These are phyloP conservation scores for Pestalotiopsis sp. DNA, from an alignment of 2,329 filamentous ascomycete genomes.

Conservation along the genomic window DNA sequence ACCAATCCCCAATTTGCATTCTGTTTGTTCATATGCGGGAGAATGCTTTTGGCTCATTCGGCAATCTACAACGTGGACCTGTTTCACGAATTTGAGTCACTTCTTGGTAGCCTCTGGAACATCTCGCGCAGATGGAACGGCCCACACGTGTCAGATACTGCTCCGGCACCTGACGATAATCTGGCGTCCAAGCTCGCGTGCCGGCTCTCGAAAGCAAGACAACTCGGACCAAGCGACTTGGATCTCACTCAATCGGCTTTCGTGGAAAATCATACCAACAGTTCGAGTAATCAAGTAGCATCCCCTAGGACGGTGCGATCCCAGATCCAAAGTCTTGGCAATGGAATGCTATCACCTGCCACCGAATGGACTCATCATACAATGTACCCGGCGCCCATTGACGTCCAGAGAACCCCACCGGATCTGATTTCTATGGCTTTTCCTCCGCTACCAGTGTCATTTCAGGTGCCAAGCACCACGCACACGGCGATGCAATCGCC, in stretches of 20 bases:
- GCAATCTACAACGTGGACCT: constrained; percentile 33
- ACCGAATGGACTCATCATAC: background rate
- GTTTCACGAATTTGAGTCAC: constrained; percentile 31
- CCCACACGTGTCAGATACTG: constrained; percentile 10
- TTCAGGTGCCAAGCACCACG: constrained; percentile 12
- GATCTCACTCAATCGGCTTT: constrained; percentile 37
- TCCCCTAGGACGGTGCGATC: background rate
- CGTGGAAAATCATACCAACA: constrained; percentile 25
- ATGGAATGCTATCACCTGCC: background rate
- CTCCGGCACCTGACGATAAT: constrained; percentile 22
- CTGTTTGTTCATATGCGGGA: constrained; percentile 47
- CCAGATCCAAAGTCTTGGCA: background rate
- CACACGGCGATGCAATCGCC: constrained; percentile 9
- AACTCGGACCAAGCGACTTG: constrained; percentile 27
- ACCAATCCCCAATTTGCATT: constrained; percentile 45
- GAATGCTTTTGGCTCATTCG: constrained; percentile 41
- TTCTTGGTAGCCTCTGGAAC: constrained; percentile 35
- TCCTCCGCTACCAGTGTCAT: constrained; percentile 18
- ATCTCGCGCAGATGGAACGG: constrained; percentile 41
- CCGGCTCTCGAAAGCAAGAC: constrained; percentile 28
- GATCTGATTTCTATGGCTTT: constrained; percentile 20
- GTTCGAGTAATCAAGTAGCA: background rate
- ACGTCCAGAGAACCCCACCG: constrained; percentile 12
- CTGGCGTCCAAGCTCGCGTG: constrained; percentile 37
- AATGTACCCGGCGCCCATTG: background rate